A percentile compares a stretch with the other conserved stretches of the same genome.
Evolutionary conservation across 2,329 filamentous ascomycete species (phyloP).

Genomic region (Sporothrix pallida): DNA sequence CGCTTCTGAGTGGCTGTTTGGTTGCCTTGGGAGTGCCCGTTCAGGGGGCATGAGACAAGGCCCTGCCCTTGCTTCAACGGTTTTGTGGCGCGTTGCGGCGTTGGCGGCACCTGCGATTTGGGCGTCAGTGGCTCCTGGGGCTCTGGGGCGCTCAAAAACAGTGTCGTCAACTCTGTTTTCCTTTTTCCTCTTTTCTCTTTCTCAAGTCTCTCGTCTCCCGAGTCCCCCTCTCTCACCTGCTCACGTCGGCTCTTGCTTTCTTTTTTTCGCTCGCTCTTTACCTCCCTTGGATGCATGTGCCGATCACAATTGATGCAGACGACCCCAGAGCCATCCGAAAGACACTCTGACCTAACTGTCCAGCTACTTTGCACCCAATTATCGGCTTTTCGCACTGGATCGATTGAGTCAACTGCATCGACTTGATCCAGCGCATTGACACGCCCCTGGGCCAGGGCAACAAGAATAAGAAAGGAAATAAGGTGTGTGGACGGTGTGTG

Average conservation of each 20-base stretch:
- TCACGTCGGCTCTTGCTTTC: background rate
- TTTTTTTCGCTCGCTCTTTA: background rate
- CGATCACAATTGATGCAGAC: constrained; percentile 24
- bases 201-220: background rate
- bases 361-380: background rate
- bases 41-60: constrained; percentile 22
- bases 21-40: background rate
- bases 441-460: background rate
- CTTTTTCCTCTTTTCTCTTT: background rate
- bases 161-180: background rate
- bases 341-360: background rate
- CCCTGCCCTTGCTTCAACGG: constrained; percentile 26
- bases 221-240: background rate
- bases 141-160: background rate
- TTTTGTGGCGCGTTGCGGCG: background rate
- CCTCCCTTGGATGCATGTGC: constrained; percentile 24
- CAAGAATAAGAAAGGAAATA: background rate
- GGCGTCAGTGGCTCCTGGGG: background rate
- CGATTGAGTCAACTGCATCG: background rate
- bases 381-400: background rate
- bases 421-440: background rate
- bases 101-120: background rate
- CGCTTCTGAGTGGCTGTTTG: background rate
- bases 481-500: background rate
- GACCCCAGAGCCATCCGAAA: background rate